Evolutionary conservation across 805 yeast species (phyloP), one percentile per base, ranked within the genome.

Genomic region (Wickerhamomyces subpelliculosus): DNA sequence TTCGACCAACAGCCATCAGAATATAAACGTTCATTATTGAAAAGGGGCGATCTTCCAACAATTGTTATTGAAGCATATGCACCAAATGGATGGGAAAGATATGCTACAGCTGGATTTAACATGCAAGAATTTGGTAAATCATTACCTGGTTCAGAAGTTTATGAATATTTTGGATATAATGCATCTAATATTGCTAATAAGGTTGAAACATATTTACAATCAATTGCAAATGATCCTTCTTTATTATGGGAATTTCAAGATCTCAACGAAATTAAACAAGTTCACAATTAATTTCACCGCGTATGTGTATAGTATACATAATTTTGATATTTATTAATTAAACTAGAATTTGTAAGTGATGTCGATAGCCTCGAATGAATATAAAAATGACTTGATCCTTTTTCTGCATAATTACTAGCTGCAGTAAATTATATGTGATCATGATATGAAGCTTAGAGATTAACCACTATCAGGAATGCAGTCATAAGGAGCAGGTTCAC

Each of bases 61-160:
- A 54, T 62, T 29, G 55, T 58, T 13, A 51, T 62, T 19, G 67
- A 62, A 41, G 62, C 65, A 8, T 62, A 55, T 42, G 56, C 63
- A 4, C 54, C 58, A 16, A 47, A 48, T 35, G 63, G 63, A 8
- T 62, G 67, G 67, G 64, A 61, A 39, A 46, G 59, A 36, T 59
- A 58, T 39, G 64, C 65, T 13, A 52, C 48, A 25, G 66, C 65
- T 21, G 63, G 64, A 36, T 46, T 57, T 40, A 56, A 48, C 35
- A 48, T 62, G 61, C 47, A 51, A 24, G 44, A 53, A 2, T 62
- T 55, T 37, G 67, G 67, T 24, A 61, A 57, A 29, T 60, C 65
- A 2, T 51, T 61, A 34, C 63, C 66, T 7, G 62, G 63, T n/a
- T 36, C 43, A 13, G 52, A 42, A 31, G 57, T 54, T 12, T 62